Base-by-base conservation (phyloP, 2,329 filamentous ascomycete species). In the Penicillium sp. region DNA sequence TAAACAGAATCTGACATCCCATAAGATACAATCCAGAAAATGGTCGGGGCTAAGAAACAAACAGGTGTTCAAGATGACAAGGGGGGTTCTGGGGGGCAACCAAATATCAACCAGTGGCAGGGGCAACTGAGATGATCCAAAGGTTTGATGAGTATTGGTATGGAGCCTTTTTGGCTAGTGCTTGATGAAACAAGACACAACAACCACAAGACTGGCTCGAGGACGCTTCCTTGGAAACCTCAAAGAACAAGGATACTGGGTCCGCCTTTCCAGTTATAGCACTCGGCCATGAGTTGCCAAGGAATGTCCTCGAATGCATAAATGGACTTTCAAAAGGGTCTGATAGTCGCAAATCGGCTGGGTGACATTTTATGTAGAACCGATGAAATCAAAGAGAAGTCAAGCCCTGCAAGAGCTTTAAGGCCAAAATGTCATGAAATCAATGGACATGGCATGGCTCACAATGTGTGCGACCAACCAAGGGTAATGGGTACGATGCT, bases 1-100 rank as follows among this genome's bases (percentile, higher is more conserved):
- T 61, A 54, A 55, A 57, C 58, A 52, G 45, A 31, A 42, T 60
- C 51, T 40, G 35, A 57, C 42, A 59, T 59, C 58, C 54, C 57
- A 60, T 57, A 53, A 55, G 54, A 59, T 56, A 61, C 52, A 62
- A 49, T 43, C 55, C 53, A 55, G 33, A 49, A 54, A 42, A 51
- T 51, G 37, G 35, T 45, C 26, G 41, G 9, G n/a, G 22, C 22
- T 26, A 27, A 47, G 25, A 40, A 40, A 46, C n/a, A 27, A 27
- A 48, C 42, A 49, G 25, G 46, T 41, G 22, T 51, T 25, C 37
- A 40, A 40, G 4, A 40, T 37, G 22, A 40, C 18, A 27, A n/a
- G 44, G 11, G 43, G 15, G 43, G 9, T 40, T 14, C 37, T 14
- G n/a, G 18, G 37, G 18, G 11, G 2, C 11, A 12, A 40, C 18